Evolutionary conservation across 2,329 filamentous ascomycete genomes (phyloP).

Genomic region (Trichoderma sp.): DNA sequence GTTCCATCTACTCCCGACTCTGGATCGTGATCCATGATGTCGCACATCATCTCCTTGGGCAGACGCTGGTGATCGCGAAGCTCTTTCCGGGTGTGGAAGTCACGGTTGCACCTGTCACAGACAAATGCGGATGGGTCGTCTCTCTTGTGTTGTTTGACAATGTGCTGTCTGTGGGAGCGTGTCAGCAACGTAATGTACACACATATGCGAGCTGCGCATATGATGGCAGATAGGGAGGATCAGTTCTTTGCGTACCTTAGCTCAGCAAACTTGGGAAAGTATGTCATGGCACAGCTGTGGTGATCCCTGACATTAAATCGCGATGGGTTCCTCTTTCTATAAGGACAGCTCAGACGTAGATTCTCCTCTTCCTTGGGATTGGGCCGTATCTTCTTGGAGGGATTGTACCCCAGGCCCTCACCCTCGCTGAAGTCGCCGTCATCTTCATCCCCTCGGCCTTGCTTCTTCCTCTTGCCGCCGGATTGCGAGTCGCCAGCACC

Average conservation of each 20-base stretch:
- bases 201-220: not conserved
- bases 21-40: conserved; percentile 40
- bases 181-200: conserved; percentile 19
- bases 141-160: conserved; percentile 44
- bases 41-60: conserved; percentile 43
- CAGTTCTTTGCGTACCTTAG: conserved; percentile 33
- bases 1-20: conserved; percentile 42
- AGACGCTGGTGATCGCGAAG: conserved; percentile 41
- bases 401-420: conserved; percentile 32
- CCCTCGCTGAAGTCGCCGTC: conserved; percentile 38
- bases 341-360: conserved; percentile 44
- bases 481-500: conserved; percentile 26
- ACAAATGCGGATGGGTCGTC: conserved; percentile 42
- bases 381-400: conserved; percentile 33
- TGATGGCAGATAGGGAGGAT: not conserved
- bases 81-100: conserved; percentile 39
- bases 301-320: conserved; percentile 48
- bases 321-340: conserved; percentile 44
- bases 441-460: conserved; percentile 30
- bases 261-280: conserved; percentile 43
- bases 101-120: conserved; percentile 41
- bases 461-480: conserved; percentile 39
- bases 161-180: conserved; percentile 36
- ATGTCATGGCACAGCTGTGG: conserved; percentile 44
- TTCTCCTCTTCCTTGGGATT: conserved; percentile 39